Evolutionary conservation across 2,329 filamentous ascomycete species (phyloP).

Genomic region (Neonectria neomacrospora): DNA sequence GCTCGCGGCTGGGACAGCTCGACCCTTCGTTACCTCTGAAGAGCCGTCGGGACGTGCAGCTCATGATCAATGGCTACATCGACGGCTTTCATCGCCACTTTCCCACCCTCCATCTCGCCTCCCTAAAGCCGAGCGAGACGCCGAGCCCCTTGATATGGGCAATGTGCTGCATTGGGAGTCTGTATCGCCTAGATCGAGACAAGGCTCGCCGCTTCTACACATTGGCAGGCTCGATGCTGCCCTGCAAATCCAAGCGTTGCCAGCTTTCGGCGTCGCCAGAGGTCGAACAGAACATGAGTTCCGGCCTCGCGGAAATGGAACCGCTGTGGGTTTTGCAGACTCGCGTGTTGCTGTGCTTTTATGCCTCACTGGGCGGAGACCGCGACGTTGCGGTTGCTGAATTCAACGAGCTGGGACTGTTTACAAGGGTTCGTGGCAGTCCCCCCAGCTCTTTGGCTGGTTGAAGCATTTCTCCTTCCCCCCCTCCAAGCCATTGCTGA

Average conservation of each 20-base stretch:
- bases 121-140: background rate
- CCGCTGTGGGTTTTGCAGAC: constrained; percentile 3
- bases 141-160: constrained; percentile 1
- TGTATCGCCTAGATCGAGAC: constrained; percentile 1
- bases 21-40: background rate
- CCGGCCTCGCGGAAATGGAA: background rate
- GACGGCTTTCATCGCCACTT: constrained; percentile 4
- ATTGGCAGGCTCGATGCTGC: background rate
- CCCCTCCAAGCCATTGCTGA: background rate
- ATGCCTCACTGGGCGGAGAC: background rate
- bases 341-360: background rate
- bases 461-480: too few species aligned
- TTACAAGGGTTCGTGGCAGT: constrained; percentile 1
- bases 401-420: background rate
- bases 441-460: too few species aligned
- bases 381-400: background rate
- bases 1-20: background rate
- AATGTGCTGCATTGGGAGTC: constrained; percentile 1
- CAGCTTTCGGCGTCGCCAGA: background rate
- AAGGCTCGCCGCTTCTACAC: background rate
- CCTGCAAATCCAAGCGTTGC: background rate
- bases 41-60: background rate
- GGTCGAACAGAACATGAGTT: background rate
- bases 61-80: background rate
- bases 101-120: constrained; percentile 3